Conservation (phyloP, 306 rosid species). For the Lathyrus aphaca region DNA sequence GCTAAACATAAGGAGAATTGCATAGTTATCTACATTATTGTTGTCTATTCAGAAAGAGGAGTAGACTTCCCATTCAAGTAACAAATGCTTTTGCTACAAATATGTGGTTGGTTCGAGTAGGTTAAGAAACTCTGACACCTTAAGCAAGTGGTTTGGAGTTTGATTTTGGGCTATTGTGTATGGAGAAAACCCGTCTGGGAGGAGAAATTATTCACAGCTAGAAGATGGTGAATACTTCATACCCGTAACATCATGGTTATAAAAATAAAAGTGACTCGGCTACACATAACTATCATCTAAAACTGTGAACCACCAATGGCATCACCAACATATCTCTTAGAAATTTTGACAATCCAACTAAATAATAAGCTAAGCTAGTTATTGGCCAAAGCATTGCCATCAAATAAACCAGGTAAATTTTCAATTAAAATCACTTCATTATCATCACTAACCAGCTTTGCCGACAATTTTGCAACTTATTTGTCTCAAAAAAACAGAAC, state of each 20-base stretch:
- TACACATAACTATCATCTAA: too few relatives aligned
- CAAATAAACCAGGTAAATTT: not conserved
- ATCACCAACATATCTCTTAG: not conserved
- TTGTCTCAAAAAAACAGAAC: slow-evolving; percentile 3
- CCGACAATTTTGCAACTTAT: slow-evolving; percentile 2
- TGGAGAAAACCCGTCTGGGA: too few relatives aligned
- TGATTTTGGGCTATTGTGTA: too few relatives aligned
- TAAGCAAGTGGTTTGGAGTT: too few relatives aligned
- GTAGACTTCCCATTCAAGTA: not conserved
- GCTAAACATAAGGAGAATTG: not conserved
- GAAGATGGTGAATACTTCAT: too few relatives aligned
- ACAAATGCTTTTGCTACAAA: not conserved
- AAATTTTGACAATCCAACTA: slow-evolving; percentile 4
- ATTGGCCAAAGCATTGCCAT: slow-evolving; percentile 1
- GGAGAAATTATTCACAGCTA: too few relatives aligned
- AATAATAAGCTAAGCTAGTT: slow-evolving; percentile 1
- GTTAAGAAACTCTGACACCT: too few relatives aligned
- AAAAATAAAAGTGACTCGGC: too few relatives aligned
- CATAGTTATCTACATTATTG: not conserved
- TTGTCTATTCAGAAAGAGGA: slow-evolving; percentile 2
- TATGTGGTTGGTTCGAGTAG: too few relatives aligned
- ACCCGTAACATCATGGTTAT: too few relatives aligned
- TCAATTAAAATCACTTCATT: slow-evolving; percentile 19
- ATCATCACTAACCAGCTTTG: slow-evolving; percentile 11
- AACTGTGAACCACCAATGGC: not conserved